These are phyloP conservation scores for Austroboletus novae-zelandiae DNA, from an alignment of 1,284 basidiomycete genomes.

Conservation along the genomic window DNA sequence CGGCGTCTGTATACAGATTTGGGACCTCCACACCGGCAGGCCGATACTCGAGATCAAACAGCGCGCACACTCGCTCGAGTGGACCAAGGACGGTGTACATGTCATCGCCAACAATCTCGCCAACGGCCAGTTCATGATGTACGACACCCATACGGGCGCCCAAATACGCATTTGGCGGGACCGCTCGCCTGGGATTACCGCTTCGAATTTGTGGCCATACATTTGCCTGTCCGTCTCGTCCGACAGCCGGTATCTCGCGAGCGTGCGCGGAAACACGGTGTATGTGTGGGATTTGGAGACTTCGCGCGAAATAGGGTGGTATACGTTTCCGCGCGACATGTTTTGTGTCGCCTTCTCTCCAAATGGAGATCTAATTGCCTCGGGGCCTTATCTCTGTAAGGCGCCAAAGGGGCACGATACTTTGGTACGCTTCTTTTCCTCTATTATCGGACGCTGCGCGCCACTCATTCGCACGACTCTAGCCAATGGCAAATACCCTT, in stretches of 20 bases:
- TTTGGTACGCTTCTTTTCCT: constrained; percentile 4
- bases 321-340: constrained; percentile 25
- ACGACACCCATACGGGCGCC: constrained; percentile 17
- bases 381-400: constrained; percentile 19
- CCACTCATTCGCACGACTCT: constrained; percentile 1
- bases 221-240: constrained; percentile 26
- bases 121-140: constrained; percentile 26
- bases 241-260: constrained; percentile 16
- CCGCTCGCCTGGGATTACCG: not conserved
- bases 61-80: constrained; percentile 24
- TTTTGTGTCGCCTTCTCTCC: constrained; percentile 26
- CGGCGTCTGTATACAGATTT: constrained; percentile 24
- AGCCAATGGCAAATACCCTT: constrained; percentile 4
- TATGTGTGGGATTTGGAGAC: constrained; percentile 20
- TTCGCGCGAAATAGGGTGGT: constrained; percentile 15
- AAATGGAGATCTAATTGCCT: constrained; percentile 20
- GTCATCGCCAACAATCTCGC: constrained; percentile 23
- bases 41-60: constrained; percentile 27
- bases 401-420: constrained; percentile 8
- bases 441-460: not conserved
- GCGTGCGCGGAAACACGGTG: constrained; percentile 21
- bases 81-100: constrained; percentile 22
- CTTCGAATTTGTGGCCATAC: constrained; percentile 21
- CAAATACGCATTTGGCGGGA: constrained; percentile 26
- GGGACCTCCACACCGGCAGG: constrained; percentile 17